Percentiles rank a stretch among this genome's conserved stretches.
These are phyloP conservation scores for Euphorbia peplus DNA, from an alignment of 345 rosid species.

Conservation along the genomic window DNA sequence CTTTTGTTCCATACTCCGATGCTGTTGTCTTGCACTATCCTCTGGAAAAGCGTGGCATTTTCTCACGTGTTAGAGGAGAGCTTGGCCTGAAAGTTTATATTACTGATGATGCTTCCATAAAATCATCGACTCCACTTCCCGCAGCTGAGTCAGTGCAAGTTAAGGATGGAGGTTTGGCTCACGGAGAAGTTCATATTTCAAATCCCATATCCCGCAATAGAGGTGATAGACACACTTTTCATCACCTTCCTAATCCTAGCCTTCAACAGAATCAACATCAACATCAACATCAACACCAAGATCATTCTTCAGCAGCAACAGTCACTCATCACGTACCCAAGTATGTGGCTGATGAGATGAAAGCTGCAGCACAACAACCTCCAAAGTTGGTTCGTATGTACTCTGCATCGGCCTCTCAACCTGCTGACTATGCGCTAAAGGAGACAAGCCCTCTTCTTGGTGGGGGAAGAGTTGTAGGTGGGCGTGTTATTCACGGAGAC, in stretches of 20 bases:
- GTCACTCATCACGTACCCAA: slow-evolving; percentile 56
- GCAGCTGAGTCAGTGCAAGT: slow-evolving; percentile 28
- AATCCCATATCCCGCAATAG: slow-evolving; percentile 19
- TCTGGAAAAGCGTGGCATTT: slow-evolving; percentile 80
- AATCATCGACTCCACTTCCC: slow-evolving; percentile 48
- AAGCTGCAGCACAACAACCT: slow-evolving; percentile 54
- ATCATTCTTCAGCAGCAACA: slow-evolving; percentile 41
- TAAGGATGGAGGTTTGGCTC: slow-evolving; percentile 25
- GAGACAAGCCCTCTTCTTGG: slow-evolving; percentile 41
- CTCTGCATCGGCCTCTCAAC: slow-evolving; percentile 59
- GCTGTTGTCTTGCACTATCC: slow-evolving; percentile 89
- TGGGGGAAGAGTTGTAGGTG: slow-evolving; percentile 40
- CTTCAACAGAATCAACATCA: slow-evolving; percentile 40
- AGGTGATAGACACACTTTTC: slow-evolving; percentile 60
- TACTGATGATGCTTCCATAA: slow-evolving; percentile 66
- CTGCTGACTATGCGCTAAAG: slow-evolving; percentile 34
- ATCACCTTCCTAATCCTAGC: slow-evolving; percentile 75
- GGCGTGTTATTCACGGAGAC: slow-evolving; percentile 66
- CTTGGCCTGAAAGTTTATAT: slow-evolving; percentile 83
- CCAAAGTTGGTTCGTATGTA: slow-evolving; percentile 65
- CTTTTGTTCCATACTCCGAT: slow-evolving; percentile 83
- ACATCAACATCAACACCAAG: slow-evolving; percentile 43
- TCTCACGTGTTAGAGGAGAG: slow-evolving; percentile 94
- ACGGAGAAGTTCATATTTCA: slow-evolving; percentile 11
- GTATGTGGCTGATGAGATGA: slow-evolving; percentile 63